These are phyloP conservation scores for Colletotrichum siamense DNA, from an alignment of 2,329 filamentous ascomycete genomes.

Conservation along the genomic window DNA sequence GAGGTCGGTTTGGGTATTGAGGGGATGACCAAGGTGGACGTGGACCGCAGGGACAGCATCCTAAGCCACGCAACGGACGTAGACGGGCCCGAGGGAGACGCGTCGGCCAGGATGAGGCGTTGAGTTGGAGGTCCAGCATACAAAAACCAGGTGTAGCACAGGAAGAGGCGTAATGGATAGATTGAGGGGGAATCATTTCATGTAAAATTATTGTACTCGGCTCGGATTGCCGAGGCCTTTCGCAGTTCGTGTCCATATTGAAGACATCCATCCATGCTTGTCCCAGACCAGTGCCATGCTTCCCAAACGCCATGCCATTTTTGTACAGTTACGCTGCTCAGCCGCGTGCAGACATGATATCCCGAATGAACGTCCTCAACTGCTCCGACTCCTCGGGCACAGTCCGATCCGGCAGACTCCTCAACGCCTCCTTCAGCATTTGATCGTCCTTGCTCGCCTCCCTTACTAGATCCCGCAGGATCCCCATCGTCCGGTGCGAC, in stretches of 20 bases:
- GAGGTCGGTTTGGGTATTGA: conserved; percentile 72
- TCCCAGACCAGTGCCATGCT: not conserved
- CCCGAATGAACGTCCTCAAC: conserved; percentile 49
- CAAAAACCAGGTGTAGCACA: not conserved
- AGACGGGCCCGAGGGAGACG: conserved; percentile 32
- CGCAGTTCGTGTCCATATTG: conserved; percentile 19
- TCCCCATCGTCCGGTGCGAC: conserved; percentile 26
- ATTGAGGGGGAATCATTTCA: conserved; percentile 8
- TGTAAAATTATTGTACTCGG: conserved; percentile 14
- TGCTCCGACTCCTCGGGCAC: conserved; percentile 56
- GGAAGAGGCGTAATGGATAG: conserved; percentile 17
- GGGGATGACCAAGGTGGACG: conserved; percentile 44
- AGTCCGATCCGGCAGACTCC: conserved; percentile 51
- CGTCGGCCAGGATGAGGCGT: conserved; percentile 30
- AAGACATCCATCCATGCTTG: not conserved
- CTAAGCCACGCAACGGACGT: conserved; percentile 37
- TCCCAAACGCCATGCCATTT: not conserved
- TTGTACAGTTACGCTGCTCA: not conserved
- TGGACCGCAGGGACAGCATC: conserved; percentile 45
- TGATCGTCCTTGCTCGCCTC: conserved; percentile 45
- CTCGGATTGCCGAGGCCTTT: not conserved
- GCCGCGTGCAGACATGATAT: conserved; percentile 37
- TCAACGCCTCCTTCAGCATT: conserved; percentile 42
- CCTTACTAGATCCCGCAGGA: conserved; percentile 42
- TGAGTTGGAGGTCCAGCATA: not conserved